These are phyloP conservation scores for Candida sp. DNA, from an alignment of 1,139 yeast species.

Conservation along the genomic window DNA sequence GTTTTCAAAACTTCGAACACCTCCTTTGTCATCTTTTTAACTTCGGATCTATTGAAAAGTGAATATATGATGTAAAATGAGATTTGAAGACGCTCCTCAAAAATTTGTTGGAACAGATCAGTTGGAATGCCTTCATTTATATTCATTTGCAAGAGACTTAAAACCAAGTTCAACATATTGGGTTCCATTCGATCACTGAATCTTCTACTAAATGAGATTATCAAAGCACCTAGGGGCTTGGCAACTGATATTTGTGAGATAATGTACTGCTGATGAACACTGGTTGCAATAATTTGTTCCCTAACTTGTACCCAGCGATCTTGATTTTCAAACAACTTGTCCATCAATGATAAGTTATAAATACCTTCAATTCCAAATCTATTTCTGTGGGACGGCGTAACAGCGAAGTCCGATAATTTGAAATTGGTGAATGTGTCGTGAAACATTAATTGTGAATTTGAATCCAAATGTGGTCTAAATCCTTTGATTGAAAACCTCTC, in stretches of 20 bases:
- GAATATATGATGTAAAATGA: conserved; percentile 63
- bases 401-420: conserved; percentile 51
- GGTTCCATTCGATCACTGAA: conserved; percentile 29
- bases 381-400: conserved; percentile 45
- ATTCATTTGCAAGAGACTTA: conserved; percentile 50
- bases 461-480: conserved; percentile 41
- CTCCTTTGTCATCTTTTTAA: conserved; percentile 22
- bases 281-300: conserved; percentile 54
- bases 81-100: conserved; percentile 63
- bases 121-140: conserved; percentile 52
- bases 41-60: conserved; percentile 25
- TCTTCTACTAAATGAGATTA: conserved; percentile 59
- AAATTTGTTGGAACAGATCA: conserved; percentile 47
- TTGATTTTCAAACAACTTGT: conserved; percentile 47
- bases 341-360: conserved; percentile 65
- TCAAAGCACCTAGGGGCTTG: conserved; percentile 73
- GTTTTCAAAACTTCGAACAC: conserved; percentile 39
- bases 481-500: conserved; percentile 26
- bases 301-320: conserved; percentile 50
- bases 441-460: conserved; percentile 28
- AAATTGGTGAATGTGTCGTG: conserved; percentile 44
- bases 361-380: conserved; percentile 51
- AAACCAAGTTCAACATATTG: conserved; percentile 41
- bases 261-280: conserved; percentile 61
- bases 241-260: conserved; percentile 68